Percentiles rank a stretch among this genome's conserved stretches.
Conservation (phyloP, 768 basidiomycete genomes). For the Amanita thiersii region DNA sequence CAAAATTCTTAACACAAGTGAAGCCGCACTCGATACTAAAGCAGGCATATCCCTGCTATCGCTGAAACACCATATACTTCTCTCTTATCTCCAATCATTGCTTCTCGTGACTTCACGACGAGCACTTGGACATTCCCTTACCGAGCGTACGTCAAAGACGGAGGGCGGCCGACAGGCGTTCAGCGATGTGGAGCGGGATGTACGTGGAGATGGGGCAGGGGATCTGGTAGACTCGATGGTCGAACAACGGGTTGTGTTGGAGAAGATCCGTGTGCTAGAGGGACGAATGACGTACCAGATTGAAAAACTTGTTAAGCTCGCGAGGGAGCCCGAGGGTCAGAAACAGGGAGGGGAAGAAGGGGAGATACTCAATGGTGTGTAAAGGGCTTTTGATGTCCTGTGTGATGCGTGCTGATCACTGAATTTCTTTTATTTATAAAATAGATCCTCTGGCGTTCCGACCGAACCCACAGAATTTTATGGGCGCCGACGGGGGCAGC, state of each 20-base stretch:
- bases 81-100: conserved; percentile 83
- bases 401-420: no score
- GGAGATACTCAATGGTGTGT: conserved; percentile 41
- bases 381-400: background rate
- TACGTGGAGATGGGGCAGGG: conserved; percentile 53
- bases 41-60: conserved; percentile 90
- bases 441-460: conserved; percentile 88
- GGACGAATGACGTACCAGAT: conserved; percentile 90
- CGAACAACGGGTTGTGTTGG: conserved; percentile 74
- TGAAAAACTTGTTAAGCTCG: conserved; percentile 80
- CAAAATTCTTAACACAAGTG: conserved; percentile 12
- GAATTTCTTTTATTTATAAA: background rate
- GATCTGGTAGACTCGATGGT: conserved; percentile 78
- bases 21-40: conserved; percentile 37
- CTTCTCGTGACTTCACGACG: conserved; percentile 67
- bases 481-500: conserved; percentile 32
- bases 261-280: conserved; percentile 83
- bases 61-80: conserved; percentile 74
- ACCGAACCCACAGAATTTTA: conserved; percentile 77
- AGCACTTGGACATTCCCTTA: conserved; percentile 55
- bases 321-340: conserved; percentile 45
- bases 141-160: conserved; percentile 37
- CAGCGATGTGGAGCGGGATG: conserved; percentile 36
- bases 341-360: conserved; percentile 27
- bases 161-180: conserved; percentile 43